Evolutionary conservation across 75 land plant species (phyloP), one percentile per base, ranked within the genome.

Genomic region (Cryptomeria japonica): DNA sequence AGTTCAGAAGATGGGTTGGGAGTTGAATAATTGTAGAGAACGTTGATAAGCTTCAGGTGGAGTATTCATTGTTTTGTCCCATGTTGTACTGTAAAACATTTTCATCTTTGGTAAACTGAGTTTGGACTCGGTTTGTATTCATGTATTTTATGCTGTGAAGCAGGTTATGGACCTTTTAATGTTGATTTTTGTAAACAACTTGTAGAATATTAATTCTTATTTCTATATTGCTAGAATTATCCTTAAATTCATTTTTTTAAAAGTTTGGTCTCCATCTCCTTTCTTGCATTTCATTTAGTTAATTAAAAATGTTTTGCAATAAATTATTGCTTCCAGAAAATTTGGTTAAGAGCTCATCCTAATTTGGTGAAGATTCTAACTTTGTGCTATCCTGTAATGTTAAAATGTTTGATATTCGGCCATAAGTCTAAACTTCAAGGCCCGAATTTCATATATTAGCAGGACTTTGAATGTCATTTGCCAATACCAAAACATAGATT

Each of bases 1-100:
- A n/a, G 46, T 13, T 8, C 51, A 44, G 84, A 82, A 82, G 84
- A 82, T n/a, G 49, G 84, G 25, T 82, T 44, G 84, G 51, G 84
- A 82, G 34, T 82, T 82, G 51, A 46, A 82, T n/a, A 28, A 28
- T 46, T 46, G 46, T 82, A 82, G 84, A 82, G 84, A 82, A 49
- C 84, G 28, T 82, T 14, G 15, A 46, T 79, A 82, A 82, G 31
- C 46, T 82, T 22, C 84, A 46, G 84, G 84, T 82, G 53, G 32
- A 46, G 5, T 82, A 82, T 82, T 82, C 47, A 46, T 82, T 82
- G 84, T 82, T 82, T 46, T 44, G 84, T 82, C 46, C 28, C 46
- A 79, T 46, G 84, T 16, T 82, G 53, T 44, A 82, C 47, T 44
- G 47, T 46, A 19, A 25, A 82, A 44, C 84, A 82, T 82, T 82